Base-by-base conservation (phyloP, 305 asterid genomes). In the Fraxinus albicans region DNA sequence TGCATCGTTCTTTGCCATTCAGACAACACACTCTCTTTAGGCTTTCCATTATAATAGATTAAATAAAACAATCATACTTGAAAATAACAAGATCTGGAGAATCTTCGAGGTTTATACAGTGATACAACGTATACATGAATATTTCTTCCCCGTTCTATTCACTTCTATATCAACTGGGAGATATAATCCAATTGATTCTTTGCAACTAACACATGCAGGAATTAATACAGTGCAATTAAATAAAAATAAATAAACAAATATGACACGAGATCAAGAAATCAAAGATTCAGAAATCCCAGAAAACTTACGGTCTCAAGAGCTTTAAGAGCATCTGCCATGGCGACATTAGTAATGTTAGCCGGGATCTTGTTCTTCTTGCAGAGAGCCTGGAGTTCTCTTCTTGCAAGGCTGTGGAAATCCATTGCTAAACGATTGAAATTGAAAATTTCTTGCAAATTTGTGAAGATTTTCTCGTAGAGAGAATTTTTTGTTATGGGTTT, bases 351-450 rank as follows among this genome's bases (percentile, higher is more conserved):
- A 2, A 84, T 40, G 88, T 92, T 94, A 4, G 96, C 97, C 0
- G 93, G 91, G 81, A 93, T 92, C 63, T 90, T 88, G 84, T 91
- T 90, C 90, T 76, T 87, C 93, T 90, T 92, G 94, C 94, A 93
- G n/a, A 93, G 91, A 35, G 89, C 82, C 83, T 93, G 97, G 86
- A 93, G 88, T 80, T 91, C 90, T 86, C 90, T 93, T 89, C 97
- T 88, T 1, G 89, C 1, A 42, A 94, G 92, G 73, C 79, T 82
- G 81, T 91, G 85, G 89, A 91, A 89, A 83, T 87, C 91, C 91
- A 87, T 91, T 78, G 70, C 85, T 77, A 6, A 42, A 35, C 55
- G 69, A 19, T 67, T 21, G 29, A 12, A 76, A 82, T 40, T 63
- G 21, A 82, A 34, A 31, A 8, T 25, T 31, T 29, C 67, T 19